Evolutionary conservation across 192 early-diverging fungal genomes (phyloP).

Genomic region (Thamnidium elegans): DNA sequence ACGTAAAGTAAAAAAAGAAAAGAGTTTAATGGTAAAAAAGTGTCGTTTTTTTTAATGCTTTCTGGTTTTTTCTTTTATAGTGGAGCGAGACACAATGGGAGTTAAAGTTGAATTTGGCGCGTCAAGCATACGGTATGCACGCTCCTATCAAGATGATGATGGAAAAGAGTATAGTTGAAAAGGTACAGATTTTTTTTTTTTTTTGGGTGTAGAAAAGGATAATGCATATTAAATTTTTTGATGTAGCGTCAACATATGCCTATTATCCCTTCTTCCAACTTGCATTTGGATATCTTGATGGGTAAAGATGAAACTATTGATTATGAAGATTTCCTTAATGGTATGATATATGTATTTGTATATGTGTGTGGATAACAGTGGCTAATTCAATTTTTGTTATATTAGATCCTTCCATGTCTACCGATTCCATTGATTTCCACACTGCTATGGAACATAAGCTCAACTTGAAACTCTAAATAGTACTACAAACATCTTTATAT

Average conservation of each 20-base stretch:
- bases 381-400: background rate
- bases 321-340: constrained; percentile 85
- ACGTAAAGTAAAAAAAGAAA: constrained; percentile 41
- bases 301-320: constrained; percentile 89
- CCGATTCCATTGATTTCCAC: constrained; percentile 64
- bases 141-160: constrained; percentile 92
- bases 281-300: constrained; percentile 76
- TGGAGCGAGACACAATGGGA: constrained; percentile 85
- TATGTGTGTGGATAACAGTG: background rate
- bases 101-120: constrained; percentile 77
- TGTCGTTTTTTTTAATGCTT: background rate
- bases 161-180: constrained; percentile 73
- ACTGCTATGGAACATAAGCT: constrained; percentile 63
- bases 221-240: background rate
- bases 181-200: constrained; percentile 26
- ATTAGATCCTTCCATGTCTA: constrained; percentile 55
- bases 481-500: background rate
- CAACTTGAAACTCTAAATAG: constrained; percentile 42
- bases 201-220: too few species aligned
- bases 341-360: constrained; percentile 33
- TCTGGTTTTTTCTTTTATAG: constrained; percentile 36
- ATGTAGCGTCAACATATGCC: constrained; percentile 48
- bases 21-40: background rate
- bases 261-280: constrained; percentile 57
- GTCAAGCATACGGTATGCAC: constrained; percentile 81